Evolutionary conservation across 805 yeast genomes (phyloP), one percentile per base, ranked within the genome.

Genomic region (Barnettozyma pratensis): DNA sequence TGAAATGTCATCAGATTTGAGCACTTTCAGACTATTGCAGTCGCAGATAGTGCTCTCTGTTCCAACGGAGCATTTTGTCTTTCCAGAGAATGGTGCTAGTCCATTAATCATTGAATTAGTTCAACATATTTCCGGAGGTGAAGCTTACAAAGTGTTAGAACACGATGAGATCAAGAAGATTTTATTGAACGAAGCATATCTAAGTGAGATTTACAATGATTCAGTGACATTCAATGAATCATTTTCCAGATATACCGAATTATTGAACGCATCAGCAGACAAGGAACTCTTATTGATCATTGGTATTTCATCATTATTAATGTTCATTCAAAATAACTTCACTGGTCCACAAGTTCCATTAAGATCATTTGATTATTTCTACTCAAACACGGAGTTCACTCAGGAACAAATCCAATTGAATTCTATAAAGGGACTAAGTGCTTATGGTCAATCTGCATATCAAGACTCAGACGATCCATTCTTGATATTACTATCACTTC

Each of bases 381-480:
- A 60, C 44, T 42, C 51, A 1, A 46, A 48, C 1, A 39, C 54
- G 2, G 36, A 36, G 8, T 44, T 34, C 44, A 37, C 26, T 39
- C 46, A 27, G n/a, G 48, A 37, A 26, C 56, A 51, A 34, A 53
- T 59, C 14, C 58, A 59, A n/a, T 27, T 46, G 19, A 34, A 37
- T 37, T 36, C 76, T 35, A 57, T 78, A 11, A 63, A 60, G 32
- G 60, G 72, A 1, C 68, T 86, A 39, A 62, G 72, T 9, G 63
- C 80, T 3, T 81, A 80, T 55, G 96, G 96, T 8, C 88, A 85
- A 60, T 71, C 75, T 4, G 84, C 90, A 0, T 87, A 88, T 58
- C 80, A 76, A 46, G 75, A 86, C 11, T 66, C 75, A 42, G 79
- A 73, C 5, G 68, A 75, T 37, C 79, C 85, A 37, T 68, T 70